A percentile compares a stretch with the other conserved stretches of the same genome.
Conservation (phyloP, 441 rosid genomes). For the Rhodomyrtus psidioides region DNA sequence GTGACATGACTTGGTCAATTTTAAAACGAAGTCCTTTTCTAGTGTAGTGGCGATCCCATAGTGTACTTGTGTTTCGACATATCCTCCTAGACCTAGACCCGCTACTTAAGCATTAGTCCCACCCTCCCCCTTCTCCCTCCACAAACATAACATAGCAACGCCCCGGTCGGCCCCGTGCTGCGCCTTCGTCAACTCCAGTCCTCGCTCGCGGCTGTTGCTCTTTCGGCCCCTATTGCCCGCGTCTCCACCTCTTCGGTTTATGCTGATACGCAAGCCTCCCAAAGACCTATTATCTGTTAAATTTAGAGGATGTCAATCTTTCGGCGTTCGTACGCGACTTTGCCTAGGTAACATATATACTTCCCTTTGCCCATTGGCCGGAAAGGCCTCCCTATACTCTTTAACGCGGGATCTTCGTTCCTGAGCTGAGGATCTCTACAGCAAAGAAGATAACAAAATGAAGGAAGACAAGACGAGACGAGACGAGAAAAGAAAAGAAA, state of each 20-base stretch:
- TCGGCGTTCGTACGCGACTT: background rate
- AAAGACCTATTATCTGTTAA: background rate
- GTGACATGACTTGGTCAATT: too few species aligned
- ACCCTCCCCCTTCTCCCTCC: background rate
- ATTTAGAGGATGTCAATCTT: background rate
- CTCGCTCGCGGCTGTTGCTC: background rate
- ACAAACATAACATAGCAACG: background rate
- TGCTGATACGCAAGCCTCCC: background rate
- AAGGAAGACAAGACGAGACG: background rate
- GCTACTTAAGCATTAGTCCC: background rate
- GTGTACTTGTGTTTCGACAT: background rate
- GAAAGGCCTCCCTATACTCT: too few species aligned
- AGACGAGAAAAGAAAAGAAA: background rate
- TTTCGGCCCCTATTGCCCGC: background rate
- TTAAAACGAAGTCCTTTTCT: too few species aligned
- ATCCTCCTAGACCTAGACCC: background rate
- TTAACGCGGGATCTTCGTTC: background rate
- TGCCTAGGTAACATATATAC: too few species aligned
- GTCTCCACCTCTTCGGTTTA: background rate
- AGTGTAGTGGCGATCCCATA: too few species aligned
- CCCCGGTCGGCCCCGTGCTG: background rate
- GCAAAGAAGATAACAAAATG: background rate
- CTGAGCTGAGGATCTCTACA: background rate
- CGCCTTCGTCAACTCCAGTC: background rate
- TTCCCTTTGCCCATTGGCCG: too few species aligned